These are phyloP conservation scores for Trichoderma sp. DNA, from an alignment of 2,329 filamentous ascomycete genomes.

Conservation along the genomic window DNA sequence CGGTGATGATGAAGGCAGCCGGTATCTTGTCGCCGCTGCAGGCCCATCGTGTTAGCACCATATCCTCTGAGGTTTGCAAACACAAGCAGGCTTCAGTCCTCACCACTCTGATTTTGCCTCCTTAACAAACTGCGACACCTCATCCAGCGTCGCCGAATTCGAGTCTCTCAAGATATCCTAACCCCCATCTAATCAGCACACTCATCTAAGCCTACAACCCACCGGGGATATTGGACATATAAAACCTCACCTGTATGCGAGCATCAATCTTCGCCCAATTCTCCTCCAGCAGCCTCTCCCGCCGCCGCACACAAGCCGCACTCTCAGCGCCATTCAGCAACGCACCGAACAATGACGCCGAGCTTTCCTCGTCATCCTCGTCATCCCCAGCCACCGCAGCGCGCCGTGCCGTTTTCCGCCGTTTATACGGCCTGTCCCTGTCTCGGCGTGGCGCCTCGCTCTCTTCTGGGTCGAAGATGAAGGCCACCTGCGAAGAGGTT, in stretches of 20 bases:
- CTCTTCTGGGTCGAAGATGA: constrained; percentile 56
- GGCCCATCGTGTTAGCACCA: not conserved
- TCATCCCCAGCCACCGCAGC: constrained; percentile 13
- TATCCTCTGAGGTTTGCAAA: too few relatives aligned
- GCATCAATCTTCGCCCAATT: constrained; percentile 63
- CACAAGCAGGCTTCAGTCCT: not conserved
- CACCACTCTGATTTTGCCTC: constrained; percentile 35
- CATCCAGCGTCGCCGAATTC: constrained; percentile 57
- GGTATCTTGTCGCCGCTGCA: constrained; percentile 52
- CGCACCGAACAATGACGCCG: constrained; percentile 43
- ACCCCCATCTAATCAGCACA: not conserved
- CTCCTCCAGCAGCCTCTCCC: constrained; percentile 58
- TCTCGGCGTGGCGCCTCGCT: constrained; percentile 31
- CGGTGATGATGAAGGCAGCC: constrained; percentile 70
- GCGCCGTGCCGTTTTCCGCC: constrained; percentile 51
- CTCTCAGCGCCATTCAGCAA: constrained; percentile 55
- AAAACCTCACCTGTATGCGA: constrained; percentile 50
- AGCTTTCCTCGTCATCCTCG: constrained; percentile 2
- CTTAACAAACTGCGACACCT: constrained; percentile 56
- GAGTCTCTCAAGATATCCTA: constrained; percentile 57
- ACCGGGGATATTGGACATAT: not conserved
- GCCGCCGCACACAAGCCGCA: constrained; percentile 45
- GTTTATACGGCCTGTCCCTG: constrained; percentile 51
- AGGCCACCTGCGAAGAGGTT: constrained; percentile 49
- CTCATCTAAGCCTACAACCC: not conserved